A percentile compares a stretch with the other conserved stretches of the same genome.
phyloP scores from a whole-genome alignment of 208 protist species.

The Crithidia bombi region DNA sequence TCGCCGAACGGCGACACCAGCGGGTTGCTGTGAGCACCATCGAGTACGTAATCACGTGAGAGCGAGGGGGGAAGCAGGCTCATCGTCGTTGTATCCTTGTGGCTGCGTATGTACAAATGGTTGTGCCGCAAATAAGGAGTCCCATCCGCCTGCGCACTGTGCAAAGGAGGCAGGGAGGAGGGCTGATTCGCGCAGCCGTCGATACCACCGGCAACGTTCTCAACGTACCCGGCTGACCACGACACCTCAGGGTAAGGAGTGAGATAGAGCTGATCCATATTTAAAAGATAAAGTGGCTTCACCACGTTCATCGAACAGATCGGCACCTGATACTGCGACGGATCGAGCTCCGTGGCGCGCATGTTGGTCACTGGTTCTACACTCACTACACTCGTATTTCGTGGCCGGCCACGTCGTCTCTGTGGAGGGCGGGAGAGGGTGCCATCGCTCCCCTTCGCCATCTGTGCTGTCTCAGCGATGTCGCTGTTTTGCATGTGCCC shows the following conservation, averaged over 20 bases:
- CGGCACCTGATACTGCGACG: conserved; percentile 37
- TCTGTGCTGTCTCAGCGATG: not conserved
- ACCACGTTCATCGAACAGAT: conserved; percentile 37
- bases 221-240: not conserved
- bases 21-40: not conserved
- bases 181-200: not conserved
- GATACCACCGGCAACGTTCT: not conserved
- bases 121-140: too few species aligned
- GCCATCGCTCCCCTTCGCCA: not conserved
- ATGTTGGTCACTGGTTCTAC: not conserved
- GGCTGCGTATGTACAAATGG: too few species aligned
- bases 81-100: too few species aligned
- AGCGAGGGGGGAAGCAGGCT: too few species aligned
- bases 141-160: too few species aligned
- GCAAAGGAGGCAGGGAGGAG: too few species aligned
- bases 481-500: too few species aligned
- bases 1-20: not conserved
- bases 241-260: too few species aligned
- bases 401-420: not conserved
- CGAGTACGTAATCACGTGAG: too few species aligned
- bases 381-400: not conserved
- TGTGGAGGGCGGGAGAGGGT: not conserved
- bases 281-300: conserved; percentile 46
- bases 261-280: conserved; percentile 57
- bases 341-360: not conserved